A percentile compares a stretch with the other conserved stretches of the same genome.
Conservation (phyloP, 441 rosid genomes). For the Kokia cookei region DNA sequence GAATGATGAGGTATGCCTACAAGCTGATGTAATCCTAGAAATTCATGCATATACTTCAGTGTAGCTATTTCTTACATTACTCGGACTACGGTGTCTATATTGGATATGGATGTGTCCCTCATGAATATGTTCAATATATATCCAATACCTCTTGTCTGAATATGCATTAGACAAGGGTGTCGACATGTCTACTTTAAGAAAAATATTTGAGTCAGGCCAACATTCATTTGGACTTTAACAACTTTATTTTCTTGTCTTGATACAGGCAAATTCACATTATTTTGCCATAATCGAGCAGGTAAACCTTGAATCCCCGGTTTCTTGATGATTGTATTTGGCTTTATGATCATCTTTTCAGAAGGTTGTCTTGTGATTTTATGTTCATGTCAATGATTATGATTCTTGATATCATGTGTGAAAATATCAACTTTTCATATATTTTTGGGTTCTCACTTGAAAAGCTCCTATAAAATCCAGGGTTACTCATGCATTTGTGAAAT, state of each 20-base stretch:
- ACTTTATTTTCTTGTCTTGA: conserved; percentile 10
- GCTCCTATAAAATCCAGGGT: neutral
- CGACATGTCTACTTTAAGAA: neutral
- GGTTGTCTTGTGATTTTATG: neutral
- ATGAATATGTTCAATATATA: neutral
- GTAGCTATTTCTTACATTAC: neutral
- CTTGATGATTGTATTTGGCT: neutral
- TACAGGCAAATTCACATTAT: conserved; percentile 98
- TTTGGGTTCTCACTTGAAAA: neutral
- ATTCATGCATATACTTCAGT: neutral
- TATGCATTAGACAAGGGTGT: too few relatives aligned
- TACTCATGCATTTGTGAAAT: neutral
- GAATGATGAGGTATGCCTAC: conserved; percentile 85
- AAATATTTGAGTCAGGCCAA: conserved; percentile 13
- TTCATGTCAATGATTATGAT: neutral
- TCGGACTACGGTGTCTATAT: neutral
- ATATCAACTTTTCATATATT: neutral
- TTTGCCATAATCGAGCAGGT: conserved; percentile 98
- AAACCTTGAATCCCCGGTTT: neutral
- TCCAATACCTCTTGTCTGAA: neutral
- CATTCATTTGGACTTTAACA: conserved; percentile 8
- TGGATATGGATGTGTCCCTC: neutral
- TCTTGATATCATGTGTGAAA: neutral
- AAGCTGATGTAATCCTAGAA: neutral
- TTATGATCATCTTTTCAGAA: neutral